phyloP scores from a whole-genome alignment of 345 rosid genomes.

The Rhizophora apiculata region DNA sequence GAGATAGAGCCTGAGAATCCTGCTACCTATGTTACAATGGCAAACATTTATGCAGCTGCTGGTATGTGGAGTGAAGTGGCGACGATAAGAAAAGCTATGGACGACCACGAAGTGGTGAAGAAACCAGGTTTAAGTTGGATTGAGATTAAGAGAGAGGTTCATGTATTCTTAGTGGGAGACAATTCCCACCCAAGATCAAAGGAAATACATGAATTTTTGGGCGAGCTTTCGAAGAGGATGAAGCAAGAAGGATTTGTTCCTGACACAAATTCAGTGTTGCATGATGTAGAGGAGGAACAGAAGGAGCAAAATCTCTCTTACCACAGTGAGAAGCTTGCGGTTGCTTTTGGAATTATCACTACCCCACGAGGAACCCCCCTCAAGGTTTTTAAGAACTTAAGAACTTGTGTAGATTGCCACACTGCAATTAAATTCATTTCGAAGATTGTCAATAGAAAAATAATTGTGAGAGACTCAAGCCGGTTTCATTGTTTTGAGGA shows the following conservation, averaged over 20 bases:
- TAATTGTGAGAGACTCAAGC: constrained; percentile 68
- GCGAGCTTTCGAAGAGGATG: constrained; percentile 52
- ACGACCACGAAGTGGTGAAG: constrained; percentile 55
- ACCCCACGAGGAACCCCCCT: constrained; percentile 59
- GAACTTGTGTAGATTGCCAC: constrained; percentile 92
- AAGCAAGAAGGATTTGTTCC: constrained; percentile 87
- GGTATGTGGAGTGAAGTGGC: constrained; percentile 73
- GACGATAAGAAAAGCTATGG: constrained; percentile 60
- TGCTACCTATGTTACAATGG: constrained; percentile 84
- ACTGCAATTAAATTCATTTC: constrained; percentile 83
- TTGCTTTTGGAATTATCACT: constrained; percentile 76
- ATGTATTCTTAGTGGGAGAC: constrained; percentile 70
- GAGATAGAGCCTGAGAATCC: constrained; percentile 83
- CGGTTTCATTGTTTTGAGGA: constrained; percentile 83
- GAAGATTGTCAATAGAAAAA: constrained; percentile 61
- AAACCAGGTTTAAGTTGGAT: constrained; percentile 83
- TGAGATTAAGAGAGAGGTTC: constrained; percentile 60
- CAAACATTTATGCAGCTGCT: constrained; percentile 75
- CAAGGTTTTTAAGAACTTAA: constrained; percentile 78
- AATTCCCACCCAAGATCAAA: constrained; percentile 58
- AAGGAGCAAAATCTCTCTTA: constrained; percentile 75
- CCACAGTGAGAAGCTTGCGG: constrained; percentile 92
- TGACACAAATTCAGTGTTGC: constrained; percentile 64
- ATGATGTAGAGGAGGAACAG: constrained; percentile 90
- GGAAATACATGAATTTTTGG: constrained; percentile 56